Evolutionary conservation across 768 basidiomycete genomes (phyloP).

Genomic region (Leccinum longicurvipes): DNA sequence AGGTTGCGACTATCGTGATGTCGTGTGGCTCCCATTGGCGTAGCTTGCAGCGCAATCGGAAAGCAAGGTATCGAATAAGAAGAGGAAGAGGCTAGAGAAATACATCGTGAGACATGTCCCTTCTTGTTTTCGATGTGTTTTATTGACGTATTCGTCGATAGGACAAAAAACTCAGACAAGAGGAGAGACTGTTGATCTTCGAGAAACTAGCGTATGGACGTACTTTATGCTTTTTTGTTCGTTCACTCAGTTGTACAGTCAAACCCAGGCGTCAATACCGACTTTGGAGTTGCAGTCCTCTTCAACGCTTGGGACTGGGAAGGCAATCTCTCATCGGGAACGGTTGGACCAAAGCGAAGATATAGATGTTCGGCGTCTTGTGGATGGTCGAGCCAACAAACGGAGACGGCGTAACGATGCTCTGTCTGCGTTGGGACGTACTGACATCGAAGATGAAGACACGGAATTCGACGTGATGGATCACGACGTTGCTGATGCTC

Average conservation of each 20-base stretch:
- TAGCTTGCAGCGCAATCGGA: constrained; percentile 47
- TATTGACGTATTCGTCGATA: constrained; percentile 27
- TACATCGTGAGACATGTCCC: constrained; percentile 66
- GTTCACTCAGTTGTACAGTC: constrained; percentile 41
- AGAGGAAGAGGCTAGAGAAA: constrained; percentile 85
- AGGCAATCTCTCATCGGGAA: constrained; percentile 55
- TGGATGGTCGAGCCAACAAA: constrained; percentile 47
- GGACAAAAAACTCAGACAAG: constrained; percentile 92
- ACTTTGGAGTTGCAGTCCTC: constrained; percentile 71
- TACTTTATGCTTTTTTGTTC: neutral
- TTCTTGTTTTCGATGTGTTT: neutral
- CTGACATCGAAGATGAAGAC: constrained; percentile 34
- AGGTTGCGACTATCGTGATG: constrained; percentile 11
- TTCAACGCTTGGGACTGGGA: constrained; percentile 79
- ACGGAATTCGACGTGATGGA: constrained; percentile 33
- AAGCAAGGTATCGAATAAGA: constrained; percentile 77
- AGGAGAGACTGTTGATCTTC: constrained; percentile 73
- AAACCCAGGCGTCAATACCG: constrained; percentile 69
- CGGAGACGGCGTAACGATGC: constrained; percentile 44
- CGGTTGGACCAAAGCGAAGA: constrained; percentile 59
- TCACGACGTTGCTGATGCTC: constrained; percentile 8
- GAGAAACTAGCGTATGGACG: constrained; percentile 72
- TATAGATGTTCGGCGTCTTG: constrained; percentile 48
- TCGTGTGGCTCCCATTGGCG: constrained; percentile 1
- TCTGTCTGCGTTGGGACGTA: constrained; percentile 4